Base-by-base conservation (phyloP, 208 protist genomes). In the Wallacemonas sp. region DNA sequence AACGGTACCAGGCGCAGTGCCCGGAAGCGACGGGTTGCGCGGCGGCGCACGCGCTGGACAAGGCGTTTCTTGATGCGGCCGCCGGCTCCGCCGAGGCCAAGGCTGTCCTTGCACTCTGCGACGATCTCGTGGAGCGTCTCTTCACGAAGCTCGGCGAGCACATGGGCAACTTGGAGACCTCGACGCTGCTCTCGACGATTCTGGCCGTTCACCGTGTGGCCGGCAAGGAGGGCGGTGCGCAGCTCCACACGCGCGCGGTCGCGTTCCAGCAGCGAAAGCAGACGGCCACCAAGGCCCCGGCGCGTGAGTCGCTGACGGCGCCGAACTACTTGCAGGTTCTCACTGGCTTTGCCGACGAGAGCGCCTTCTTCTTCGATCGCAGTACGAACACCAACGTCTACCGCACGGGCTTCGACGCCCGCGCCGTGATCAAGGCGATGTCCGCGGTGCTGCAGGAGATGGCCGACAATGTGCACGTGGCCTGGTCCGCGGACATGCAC, bases 401-500 rank as follows among this genome's bases (percentile, higher is more conserved):
- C 74, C 70, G 69, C n/a, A 57, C 32, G 4, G 68, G 52, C 28
- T 93, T 95, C 64, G 77, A 90, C 49, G 82, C 90, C 4, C 28
- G 66, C 14, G 46, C 61, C 25, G 79, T 75, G 16, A 77, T 94
- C 77, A 48, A 71, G 32, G 68, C 67, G 22, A 65, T 96, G 48
- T 33, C 68, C 31, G 46, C 52, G 16, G 70, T 87, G 32, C 22
- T 94, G 42, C 28, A 76, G 23, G 86, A 96, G 61, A 94, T 96
- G 52, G 49, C 79, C 18, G 67, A 54, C 38, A 96, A 94, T 57
- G 73, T 66, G 57, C 82, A 91, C 64, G 72, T 96, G 42, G 49
- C 84, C 28, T 96, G 91, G 88, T 87, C 91, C 31, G 82, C 83
- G 23, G 89, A 94, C 62, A 93, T 92, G 86, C 92, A 97, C 70